phyloP scores from a whole-genome alignment of 2,329 filamentous ascomycete species.

The Septoria linicola region DNA sequence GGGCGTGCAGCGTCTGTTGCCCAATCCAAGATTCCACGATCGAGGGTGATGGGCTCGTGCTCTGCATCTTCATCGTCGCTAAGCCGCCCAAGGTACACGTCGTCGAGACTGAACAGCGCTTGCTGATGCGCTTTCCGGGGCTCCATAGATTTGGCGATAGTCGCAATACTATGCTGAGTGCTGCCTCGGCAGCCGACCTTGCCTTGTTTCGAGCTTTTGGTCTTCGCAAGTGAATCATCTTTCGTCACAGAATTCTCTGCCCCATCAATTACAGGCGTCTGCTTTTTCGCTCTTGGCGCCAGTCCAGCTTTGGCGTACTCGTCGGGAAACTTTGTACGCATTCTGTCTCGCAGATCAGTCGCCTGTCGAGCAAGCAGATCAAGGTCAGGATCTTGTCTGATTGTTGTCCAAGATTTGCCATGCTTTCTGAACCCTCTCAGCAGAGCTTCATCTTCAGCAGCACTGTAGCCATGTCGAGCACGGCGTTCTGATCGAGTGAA shows the following conservation, averaged over 20 bases:
- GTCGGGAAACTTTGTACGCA: slow-evolving; percentile 59
- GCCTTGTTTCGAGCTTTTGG: background rate
- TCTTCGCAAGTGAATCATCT: background rate
- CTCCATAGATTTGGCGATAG: background rate
- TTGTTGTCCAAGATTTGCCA: slow-evolving; percentile 60
- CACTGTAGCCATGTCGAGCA: slow-evolving; percentile 56
- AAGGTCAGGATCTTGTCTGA: slow-evolving; percentile 55
- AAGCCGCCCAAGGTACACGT: slow-evolving; percentile 33
- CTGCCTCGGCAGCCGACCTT: background rate
- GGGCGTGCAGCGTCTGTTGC: slow-evolving; percentile 19
- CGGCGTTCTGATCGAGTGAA: slow-evolving; percentile 53
- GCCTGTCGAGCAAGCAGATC: slow-evolving; percentile 53
- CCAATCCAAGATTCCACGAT: slow-evolving; percentile 40
- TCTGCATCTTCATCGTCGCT: slow-evolving; percentile 29
- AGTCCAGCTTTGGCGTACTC: slow-evolving; percentile 53
- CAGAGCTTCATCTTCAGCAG: slow-evolving; percentile 58
- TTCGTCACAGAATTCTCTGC: too few relatives aligned
- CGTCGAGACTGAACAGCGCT: slow-evolving; percentile 30
- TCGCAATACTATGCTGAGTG: background rate
- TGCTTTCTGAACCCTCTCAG: slow-evolving; percentile 59
- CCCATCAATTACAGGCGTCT: background rate
- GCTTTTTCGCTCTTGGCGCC: slow-evolving; percentile 39
- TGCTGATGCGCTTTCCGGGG: slow-evolving; percentile 14
- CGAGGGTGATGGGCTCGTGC: slow-evolving; percentile 35
- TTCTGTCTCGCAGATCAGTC: slow-evolving; percentile 62